Base-by-base conservation (phyloP, 352 stramenopile genomes). In the Saprolegnia diclina region DNA sequence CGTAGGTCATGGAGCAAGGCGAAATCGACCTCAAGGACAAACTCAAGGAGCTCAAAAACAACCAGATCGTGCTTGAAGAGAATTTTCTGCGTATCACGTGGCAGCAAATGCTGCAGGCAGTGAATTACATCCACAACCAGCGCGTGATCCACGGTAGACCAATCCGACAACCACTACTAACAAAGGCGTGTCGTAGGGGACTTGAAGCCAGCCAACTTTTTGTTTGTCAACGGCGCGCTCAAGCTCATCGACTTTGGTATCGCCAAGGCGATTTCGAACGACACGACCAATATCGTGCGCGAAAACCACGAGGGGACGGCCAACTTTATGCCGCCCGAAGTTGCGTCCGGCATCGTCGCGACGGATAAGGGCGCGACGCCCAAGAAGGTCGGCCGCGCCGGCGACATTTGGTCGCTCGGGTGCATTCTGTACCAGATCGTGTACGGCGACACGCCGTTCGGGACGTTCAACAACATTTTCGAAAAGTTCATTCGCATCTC, bases 161-260 rank as follows among this genome's bases (percentile, higher is more conserved):
- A 3, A 16, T 59, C 52, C 35, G 50, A 44, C 22, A 6, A 22
- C 29, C 13, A 9, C 6, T 57, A 13, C 5, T 0, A 11, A 56
- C 32, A 9, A 53, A 65, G 2, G 19, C 29, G n/a, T 65, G 13
- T 37, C 22, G 10, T 48, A 87, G 86, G 89, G 64, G 96, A 98
- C 76, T 78, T 99, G 21, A 98, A 98, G 76, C 92, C 92, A 14
- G 93, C 92, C 29, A 99, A 99, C 71, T 99, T 99, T 73, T 75
- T 99, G 54, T 98, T 98, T 76, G 95, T 98, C 32, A 93, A 96
- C 53, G 96, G 96, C 21, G 82, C 83, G 0, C 81, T 99, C 21
- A 98, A 98, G 73, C 79, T 99, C 0, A 99, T 99, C 65, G 96
- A 99, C 75, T 99, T 99, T 74, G 96, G 96, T 38, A 99, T 99